Evolutionary conservation across 202 grass and related monocot species (phyloP), one percentile per base, ranked within the genome.

Genomic region (Carex sylvatica): DNA sequence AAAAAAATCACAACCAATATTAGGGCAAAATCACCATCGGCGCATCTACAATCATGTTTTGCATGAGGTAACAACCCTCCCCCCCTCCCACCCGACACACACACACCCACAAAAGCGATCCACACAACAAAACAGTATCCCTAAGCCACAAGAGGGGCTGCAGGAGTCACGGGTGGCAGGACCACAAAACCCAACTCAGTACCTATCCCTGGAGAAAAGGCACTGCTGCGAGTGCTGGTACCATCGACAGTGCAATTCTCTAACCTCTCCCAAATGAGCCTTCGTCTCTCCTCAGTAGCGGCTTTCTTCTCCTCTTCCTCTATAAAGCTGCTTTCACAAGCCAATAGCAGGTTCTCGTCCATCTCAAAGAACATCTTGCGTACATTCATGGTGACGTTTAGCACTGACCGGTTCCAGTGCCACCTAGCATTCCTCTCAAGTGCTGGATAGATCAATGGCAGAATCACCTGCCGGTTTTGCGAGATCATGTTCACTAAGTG

Each of bases 341-440:
- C 16, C 72, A 90, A 84, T 38, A 97, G 84, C 22, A 97, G 85
- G 66, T 62, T 87, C 86, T 97, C 94, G 55, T 97, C 94, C 91
- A 97, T 92, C 70, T 97, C 94, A 0, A 81, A 79, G 84, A 97
- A 93, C 91, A 93, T 93, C 83, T 97, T 93, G 76, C 87, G 77
- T 5, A 93, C 94, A 52, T 97, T 97, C 84, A 91, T 84, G 1
- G 91, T 97, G 49, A 97, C 85, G 5, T 93, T 97, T 65, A 97
- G 87, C 65, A 97, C 94, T 0, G 87, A 87, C 38, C 93, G 94
- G 86, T 94, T 97, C 94, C 94, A 93, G 75, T 92, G 91, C 86
- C 84, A 90, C 33, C 87, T 84, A 4, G 89, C 73, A 67, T 97
- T 97, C 60, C 89, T 82, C 78, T 97, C 94, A 28, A 97, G 88